These are phyloP conservation scores for Fusarium napiforme DNA, from an alignment of 2,329 filamentous ascomycete species.

Conservation along the genomic window DNA sequence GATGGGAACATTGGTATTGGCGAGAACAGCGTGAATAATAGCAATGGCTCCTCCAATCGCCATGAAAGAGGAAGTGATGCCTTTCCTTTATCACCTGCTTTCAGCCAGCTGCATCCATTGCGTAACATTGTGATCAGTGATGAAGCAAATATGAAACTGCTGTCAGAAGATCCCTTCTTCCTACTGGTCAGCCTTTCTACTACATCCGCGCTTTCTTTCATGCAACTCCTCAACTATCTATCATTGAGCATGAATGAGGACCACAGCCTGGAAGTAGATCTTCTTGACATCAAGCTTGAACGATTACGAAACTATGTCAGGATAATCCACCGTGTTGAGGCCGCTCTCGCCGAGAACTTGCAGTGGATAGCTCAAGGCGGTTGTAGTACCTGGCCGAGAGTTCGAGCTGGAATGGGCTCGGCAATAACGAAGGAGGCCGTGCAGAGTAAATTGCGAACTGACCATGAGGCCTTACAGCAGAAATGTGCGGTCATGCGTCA, in stretches of 20 bases:
- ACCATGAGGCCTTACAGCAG: accelerated
- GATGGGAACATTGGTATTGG: not conserved
- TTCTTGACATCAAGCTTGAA: no score
- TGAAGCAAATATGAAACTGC: not conserved
- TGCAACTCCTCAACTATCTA: no score
- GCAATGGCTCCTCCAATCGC: not conserved
- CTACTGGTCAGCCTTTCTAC: no score
- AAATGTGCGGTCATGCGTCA: accelerated
- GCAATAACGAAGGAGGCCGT: not conserved
- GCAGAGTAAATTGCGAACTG: accelerated
- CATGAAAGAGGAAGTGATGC: not conserved
- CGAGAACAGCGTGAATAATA: not conserved
- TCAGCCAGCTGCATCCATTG: no score
- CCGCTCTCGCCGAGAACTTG: not conserved
- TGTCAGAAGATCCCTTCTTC: not conserved
- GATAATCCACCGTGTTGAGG: no score
- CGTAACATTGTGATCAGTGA: no score
- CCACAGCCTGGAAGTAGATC: no score
- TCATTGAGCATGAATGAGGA: no score
- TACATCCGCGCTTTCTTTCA: no score
- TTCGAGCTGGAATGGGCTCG: not conserved
- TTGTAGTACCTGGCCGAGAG: not conserved
- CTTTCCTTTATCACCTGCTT: no score
- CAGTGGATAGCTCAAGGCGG: not conserved
- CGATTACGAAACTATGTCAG: no score